Percentiles rank a stretch among this genome's conserved stretches.
These are phyloP conservation scores for Globisporangium spiculum DNA, from an alignment of 352 stramenopile genomes.

Conservation along the genomic window DNA sequence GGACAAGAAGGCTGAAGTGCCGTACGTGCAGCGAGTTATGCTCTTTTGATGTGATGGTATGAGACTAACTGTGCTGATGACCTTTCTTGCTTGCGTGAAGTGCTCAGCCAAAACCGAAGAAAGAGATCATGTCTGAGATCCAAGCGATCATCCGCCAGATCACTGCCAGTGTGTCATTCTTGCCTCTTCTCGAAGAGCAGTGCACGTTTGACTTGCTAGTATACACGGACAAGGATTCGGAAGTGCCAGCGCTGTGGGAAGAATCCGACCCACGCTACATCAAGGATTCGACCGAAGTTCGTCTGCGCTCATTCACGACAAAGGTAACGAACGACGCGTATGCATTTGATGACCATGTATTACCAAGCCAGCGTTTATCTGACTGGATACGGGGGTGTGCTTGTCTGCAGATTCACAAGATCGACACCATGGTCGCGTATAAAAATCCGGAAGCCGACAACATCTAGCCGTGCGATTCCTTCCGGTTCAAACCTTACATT, in stretches of 20 bases:
- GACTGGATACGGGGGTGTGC: slow-evolving; percentile 17
- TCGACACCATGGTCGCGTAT: slow-evolving; percentile 98
- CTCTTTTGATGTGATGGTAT: background rate
- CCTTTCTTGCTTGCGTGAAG: slow-evolving; percentile 12
- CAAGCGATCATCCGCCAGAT: slow-evolving; percentile 99
- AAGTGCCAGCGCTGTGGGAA: slow-evolving; percentile 95
- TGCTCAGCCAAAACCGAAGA: slow-evolving; percentile 63
- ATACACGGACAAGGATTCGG: slow-evolving; percentile 97
- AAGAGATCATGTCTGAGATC: slow-evolving; percentile 98
- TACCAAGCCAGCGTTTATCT: slow-evolving; percentile 11
- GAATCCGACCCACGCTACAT: slow-evolving; percentile 98
- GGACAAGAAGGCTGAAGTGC: slow-evolving; percentile 35
- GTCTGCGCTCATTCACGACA: slow-evolving; percentile 97
- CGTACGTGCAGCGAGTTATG: slow-evolving; percentile 24
- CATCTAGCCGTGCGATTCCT: slow-evolving; percentile 36
- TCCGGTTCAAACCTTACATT: slow-evolving; percentile 16
- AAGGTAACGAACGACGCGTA: slow-evolving; percentile 60
- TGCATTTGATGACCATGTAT: slow-evolving; percentile 14
- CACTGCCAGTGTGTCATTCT: slow-evolving; percentile 98
- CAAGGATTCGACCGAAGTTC: slow-evolving; percentile 96
- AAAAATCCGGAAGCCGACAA: slow-evolving; percentile 86
- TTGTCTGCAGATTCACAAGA: slow-evolving; percentile 92
- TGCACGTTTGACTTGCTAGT: slow-evolving; percentile 99
- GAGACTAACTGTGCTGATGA: background rate
- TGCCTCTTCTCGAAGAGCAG: slow-evolving; percentile 97